phyloP scores from a whole-genome alignment of 2,329 filamentous ascomycete species.

The Tolypocladium capitatum region DNA sequence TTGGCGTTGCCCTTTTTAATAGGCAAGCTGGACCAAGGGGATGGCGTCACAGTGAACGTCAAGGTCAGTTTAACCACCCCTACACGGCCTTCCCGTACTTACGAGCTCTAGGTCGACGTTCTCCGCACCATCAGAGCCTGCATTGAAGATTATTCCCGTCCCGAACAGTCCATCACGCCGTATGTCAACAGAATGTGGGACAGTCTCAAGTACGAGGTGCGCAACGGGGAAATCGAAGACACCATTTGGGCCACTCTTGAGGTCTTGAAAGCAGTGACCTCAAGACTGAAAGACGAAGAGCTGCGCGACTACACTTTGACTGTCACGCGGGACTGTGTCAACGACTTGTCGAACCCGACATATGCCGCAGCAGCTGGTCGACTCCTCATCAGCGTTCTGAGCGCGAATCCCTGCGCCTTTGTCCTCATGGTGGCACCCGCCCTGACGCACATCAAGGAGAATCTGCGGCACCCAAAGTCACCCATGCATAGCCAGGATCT shows the following conservation, averaged over 20 bases:
- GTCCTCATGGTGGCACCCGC: conserved; percentile 30
- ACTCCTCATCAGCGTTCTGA: conserved; percentile 36
- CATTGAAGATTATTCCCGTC: conserved; percentile 32
- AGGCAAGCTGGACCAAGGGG: conserved; percentile 44
- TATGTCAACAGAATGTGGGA: conserved; percentile 40
- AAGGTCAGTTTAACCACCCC: conserved; percentile 26
- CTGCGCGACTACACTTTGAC: conserved; percentile 32
- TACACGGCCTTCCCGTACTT: background rate
- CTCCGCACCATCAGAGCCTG: conserved; percentile 42
- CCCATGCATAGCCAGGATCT: conserved; percentile 37
- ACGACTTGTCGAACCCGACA: conserved; percentile 38
- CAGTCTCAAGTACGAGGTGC: conserved; percentile 50
- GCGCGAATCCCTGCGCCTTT: conserved; percentile 34
- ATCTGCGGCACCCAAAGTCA: conserved; percentile 36
- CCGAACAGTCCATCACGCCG: conserved; percentile 32
- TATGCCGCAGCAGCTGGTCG: conserved; percentile 40
- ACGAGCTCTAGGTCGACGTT: conserved; percentile 33
- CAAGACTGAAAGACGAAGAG: conserved; percentile 28
- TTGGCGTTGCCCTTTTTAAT: conserved; percentile 40
- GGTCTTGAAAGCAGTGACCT: conserved; percentile 36
- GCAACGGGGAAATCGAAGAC: conserved; percentile 46
- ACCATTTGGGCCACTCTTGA: conserved; percentile 42
- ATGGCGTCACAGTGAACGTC: conserved; percentile 43
- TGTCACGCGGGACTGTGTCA: conserved; percentile 38
- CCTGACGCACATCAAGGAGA: conserved; percentile 35